Evolutionary conservation across 2,329 filamentous ascomycete genomes (phyloP).

Genomic region (Aspergillus fumigatus): DNA sequence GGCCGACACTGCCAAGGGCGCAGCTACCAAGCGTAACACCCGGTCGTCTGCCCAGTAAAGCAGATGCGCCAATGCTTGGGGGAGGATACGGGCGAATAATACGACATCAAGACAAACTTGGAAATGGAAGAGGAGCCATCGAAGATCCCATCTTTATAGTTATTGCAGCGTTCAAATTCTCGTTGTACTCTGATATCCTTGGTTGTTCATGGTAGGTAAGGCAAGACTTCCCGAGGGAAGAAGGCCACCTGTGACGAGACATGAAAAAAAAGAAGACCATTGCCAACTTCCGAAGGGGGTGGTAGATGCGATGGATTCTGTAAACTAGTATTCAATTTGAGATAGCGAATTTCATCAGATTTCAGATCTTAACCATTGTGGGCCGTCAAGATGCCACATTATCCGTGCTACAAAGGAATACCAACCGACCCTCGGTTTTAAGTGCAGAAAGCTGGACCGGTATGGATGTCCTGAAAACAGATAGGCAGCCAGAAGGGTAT

Average conservation of each 20-base stretch:
- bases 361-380: neutral
- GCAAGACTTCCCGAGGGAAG: neutral
- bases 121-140: neutral
- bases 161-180: conserved; percentile 7
- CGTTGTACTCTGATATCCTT: conserved; percentile 1
- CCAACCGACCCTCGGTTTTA: neutral
- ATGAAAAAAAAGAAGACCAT: neutral
- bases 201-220: neutral
- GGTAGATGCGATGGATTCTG: neutral
- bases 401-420: neutral
- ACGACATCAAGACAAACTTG: neutral
- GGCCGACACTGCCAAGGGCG: conserved; percentile 70
- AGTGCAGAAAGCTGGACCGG: neutral
- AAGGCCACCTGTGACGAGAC: conserved; percentile 1
- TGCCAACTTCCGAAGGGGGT: neutral
- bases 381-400: neutral
- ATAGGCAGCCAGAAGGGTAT: neutral
- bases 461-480: neutral
- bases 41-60: conserved; percentile 38
- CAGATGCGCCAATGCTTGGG: neutral
- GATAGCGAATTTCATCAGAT: neutral
- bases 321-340: neutral
- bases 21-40: conserved; percentile 59
- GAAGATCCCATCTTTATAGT: conserved; percentile 3
- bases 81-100: neutral